phyloP scores from a whole-genome alignment of 805 yeast species.

The Huiozyma naganishii region DNA sequence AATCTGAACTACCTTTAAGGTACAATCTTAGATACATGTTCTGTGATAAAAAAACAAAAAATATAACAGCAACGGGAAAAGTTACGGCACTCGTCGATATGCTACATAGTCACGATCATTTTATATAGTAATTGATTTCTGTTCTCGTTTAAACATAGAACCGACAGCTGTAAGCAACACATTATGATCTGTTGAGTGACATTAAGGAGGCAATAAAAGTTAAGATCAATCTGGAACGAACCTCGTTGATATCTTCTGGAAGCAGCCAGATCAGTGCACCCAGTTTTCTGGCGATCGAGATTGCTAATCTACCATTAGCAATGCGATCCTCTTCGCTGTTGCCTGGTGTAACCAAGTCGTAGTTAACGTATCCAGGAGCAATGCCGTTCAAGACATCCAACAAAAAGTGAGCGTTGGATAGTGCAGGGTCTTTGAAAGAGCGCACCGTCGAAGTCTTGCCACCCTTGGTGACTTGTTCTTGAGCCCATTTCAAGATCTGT shows the following conservation, averaged over 20 bases:
- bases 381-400: conserved; percentile 86
- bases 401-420: conserved; percentile 70
- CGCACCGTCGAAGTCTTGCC: conserved; percentile 67
- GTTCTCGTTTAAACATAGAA: no score
- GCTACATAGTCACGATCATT: neutral
- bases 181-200: conserved; percentile 38
- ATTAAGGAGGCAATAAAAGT: conserved; percentile 94
- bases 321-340: conserved; percentile 73
- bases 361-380: conserved; percentile 96
- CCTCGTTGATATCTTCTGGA: conserved; percentile 99
- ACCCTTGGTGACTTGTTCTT: conserved; percentile 72
- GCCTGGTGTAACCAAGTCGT: conserved; percentile 78
- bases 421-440: conserved; percentile 72
- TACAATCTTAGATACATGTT: neutral
- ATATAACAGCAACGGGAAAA: neutral
- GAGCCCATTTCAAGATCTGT: conserved; percentile 92
- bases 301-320: conserved; percentile 93
- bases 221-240: conserved; percentile 82
- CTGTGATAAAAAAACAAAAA: neutral
- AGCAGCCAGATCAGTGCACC: conserved; percentile 98
- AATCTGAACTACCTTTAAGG: conserved; percentile 4
- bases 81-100: neutral
- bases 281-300: conserved; percentile 93
- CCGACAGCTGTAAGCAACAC: neutral
- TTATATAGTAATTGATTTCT: no score